A percentile compares a stretch with the other conserved stretches of the same genome.
Evolutionary conservation across 805 yeast species (phyloP).

Genomic region (Candida germanica): DNA sequence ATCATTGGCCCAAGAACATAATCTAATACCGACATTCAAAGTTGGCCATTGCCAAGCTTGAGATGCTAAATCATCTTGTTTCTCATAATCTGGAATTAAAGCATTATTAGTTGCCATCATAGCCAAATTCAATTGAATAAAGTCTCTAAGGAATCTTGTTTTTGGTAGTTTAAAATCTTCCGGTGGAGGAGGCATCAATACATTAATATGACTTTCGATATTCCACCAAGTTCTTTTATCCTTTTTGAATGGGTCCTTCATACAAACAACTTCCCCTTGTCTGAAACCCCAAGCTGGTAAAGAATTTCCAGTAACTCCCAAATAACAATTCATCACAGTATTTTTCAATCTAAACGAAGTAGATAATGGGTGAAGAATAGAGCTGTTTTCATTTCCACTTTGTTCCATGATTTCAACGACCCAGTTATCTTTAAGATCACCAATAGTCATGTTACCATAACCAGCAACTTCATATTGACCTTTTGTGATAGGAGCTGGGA

Average conservation of each 20-base stretch:
- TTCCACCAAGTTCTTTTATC: conserved; percentile 92
- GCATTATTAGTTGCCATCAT: conserved; percentile 87
- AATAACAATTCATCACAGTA: conserved; percentile 70
- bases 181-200: conserved; percentile 55
- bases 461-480: conserved; percentile 64
- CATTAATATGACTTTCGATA: conserved; percentile 67
- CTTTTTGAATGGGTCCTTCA: conserved; percentile 59
- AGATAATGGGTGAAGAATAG: conserved; percentile 72
- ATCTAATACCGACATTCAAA: conserved; percentile 63
- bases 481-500: conserved; percentile 59
- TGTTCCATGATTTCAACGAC: conserved; percentile 65
- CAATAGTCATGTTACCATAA: conserved; percentile 62
- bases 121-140: conserved; percentile 67
- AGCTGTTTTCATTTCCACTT: conserved; percentile 49
- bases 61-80: conserved; percentile 68
- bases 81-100: conserved; percentile 70
- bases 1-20: conserved; percentile 67
- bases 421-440: conserved; percentile 80
- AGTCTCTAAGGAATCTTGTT: conserved; percentile 69
- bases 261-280: conserved; percentile 93
- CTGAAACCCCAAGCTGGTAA: conserved; percentile 98
- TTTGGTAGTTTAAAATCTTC: conserved; percentile 65
- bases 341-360: conserved; percentile 76
- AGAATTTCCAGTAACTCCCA: conserved; percentile 75
- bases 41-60: conserved; percentile 86